Percentiles rank a stretch among this genome's conserved stretches.
phyloP scores from a whole-genome alignment of 192 early-diverging fungal genomes.

The Linnemannia elongata region DNA sequence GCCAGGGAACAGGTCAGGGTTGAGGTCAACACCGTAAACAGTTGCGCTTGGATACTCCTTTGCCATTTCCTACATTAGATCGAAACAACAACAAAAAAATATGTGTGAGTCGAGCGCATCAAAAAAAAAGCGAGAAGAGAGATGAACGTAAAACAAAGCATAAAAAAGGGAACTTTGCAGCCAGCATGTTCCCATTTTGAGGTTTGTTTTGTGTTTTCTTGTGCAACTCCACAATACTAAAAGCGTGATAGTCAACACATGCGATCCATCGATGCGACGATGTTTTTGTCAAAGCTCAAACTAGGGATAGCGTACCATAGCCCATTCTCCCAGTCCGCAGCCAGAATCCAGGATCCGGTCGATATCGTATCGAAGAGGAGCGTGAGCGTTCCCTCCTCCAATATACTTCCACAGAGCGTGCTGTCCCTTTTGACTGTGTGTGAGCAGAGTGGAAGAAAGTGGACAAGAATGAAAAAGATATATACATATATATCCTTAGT shows the following conservation, averaged over 20 bases:
- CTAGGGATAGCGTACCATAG: constrained; percentile 35
- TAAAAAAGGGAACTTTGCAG: not conserved
- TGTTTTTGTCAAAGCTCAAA: not conserved
- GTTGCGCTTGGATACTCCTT: constrained; percentile 48
- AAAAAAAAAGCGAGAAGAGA: not conserved
- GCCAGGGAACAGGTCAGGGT: constrained; percentile 49
- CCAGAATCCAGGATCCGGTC: constrained; percentile 49
- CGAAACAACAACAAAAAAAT: not conserved
- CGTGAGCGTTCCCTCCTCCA: constrained; percentile 52
- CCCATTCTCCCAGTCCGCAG: constrained; percentile 55
- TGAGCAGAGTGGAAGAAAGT: too few species aligned
- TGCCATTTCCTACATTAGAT: constrained; percentile 46
- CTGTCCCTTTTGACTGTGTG: constrained; percentile 48
- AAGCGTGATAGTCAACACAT: not conserved
- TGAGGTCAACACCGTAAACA: constrained; percentile 53
- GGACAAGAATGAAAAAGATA: constrained; percentile 9
- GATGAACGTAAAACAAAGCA: not conserved
- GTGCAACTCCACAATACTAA: not conserved
- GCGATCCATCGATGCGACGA: not conserved
- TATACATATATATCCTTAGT: not conserved
- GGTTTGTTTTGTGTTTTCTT: not conserved
- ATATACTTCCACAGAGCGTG: constrained; percentile 58
- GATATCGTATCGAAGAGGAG: constrained; percentile 46
- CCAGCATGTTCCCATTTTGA: not conserved
- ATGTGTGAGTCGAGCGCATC: not conserved